Base-by-base conservation (phyloP, 2,329 filamentous ascomycete species). In the Xylaria sp. region DNA sequence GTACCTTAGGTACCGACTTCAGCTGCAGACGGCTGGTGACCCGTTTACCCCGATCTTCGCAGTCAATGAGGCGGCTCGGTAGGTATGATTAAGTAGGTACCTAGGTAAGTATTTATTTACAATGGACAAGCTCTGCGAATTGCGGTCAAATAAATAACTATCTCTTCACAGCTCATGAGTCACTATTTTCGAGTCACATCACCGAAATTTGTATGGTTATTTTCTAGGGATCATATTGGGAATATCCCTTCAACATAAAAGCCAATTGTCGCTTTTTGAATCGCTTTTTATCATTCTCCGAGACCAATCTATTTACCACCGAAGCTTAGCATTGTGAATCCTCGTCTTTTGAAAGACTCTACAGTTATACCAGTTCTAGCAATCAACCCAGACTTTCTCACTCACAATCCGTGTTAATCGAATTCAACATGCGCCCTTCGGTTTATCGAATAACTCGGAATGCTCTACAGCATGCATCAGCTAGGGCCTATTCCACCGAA, bases 401-500 rank as follows among this genome's bases (percentile, higher is more conserved):
- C 43, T 4, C 5, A 5, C 25, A 21, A 10, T 37, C 10, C 6
- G 51, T 17, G 7, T 25, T 29, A 40, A 40, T 29, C 29, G 40
- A 13, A 49, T 52, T 52, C 61, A 71, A 67, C 10, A 74, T 74
- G 72, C 58, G 69, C 23, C 60, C 66, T 19, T 52, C 71, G 41
- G 41, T 66, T 41, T 48, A 67, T 58, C 65, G 66, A 33, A 46
- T 72, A 46, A 33, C 63, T 29, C 51, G 63, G 17, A 57, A 51
- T 65, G 55, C 78, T 23, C 79, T 81, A 58, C 72, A 74, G 61
- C 77, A 83, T 63, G 72, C 77, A 27, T 82, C 82, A 62, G 81
- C 81, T 60, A 82, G 82, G 69, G 56, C 60, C 11, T 66, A 66
- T 62, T 62, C 31, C 43, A 49, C 54, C 53, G 23, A 66, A 48